Percentiles rank a stretch among this genome's conserved stretches.
These are phyloP conservation scores for Saposhnikovia divaricata DNA, from an alignment of 129 eudicot species.

Conservation along the genomic window DNA sequence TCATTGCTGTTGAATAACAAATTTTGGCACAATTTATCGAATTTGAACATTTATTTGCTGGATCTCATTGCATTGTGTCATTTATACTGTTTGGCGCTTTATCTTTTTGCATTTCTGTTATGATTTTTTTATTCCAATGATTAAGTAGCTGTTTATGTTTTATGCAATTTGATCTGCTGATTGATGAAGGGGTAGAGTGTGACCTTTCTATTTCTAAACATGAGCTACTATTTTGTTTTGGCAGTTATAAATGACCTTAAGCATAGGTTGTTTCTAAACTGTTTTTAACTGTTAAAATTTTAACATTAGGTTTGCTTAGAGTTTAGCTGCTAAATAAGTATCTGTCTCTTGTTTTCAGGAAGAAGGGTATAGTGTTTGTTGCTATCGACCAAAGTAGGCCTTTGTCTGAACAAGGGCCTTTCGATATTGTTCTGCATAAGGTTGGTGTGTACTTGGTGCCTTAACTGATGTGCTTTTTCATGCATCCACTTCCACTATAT, in stretches of 20 bases:
- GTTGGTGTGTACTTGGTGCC: constrained; percentile 28
- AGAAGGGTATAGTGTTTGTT: constrained; percentile 85
- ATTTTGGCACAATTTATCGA: background rate
- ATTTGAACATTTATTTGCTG: background rate
- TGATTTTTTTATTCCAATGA: too few relatives aligned
- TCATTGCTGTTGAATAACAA: background rate
- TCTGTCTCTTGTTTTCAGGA: constrained; percentile 39
- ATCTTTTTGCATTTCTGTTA: background rate
- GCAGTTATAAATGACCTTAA: background rate
- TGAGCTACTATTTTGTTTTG: background rate
- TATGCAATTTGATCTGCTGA: background rate
- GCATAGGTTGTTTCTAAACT: background rate
- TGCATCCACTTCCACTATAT: background rate
- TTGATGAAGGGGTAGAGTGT: background rate
- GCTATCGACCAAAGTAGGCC: constrained; percentile 80
- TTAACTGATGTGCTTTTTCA: background rate
- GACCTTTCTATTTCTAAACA: background rate
- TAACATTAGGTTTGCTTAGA: background rate
- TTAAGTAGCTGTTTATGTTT: too few relatives aligned
- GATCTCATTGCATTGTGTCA: background rate
- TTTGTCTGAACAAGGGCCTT: constrained; percentile 97
- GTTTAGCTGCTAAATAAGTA: background rate
- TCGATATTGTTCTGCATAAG: constrained; percentile 87
- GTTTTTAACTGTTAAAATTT: background rate
- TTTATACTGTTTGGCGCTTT: background rate